These are phyloP conservation scores for Lachancea meyersii DNA, from an alignment of 805 yeast genomes.

Conservation along the genomic window DNA sequence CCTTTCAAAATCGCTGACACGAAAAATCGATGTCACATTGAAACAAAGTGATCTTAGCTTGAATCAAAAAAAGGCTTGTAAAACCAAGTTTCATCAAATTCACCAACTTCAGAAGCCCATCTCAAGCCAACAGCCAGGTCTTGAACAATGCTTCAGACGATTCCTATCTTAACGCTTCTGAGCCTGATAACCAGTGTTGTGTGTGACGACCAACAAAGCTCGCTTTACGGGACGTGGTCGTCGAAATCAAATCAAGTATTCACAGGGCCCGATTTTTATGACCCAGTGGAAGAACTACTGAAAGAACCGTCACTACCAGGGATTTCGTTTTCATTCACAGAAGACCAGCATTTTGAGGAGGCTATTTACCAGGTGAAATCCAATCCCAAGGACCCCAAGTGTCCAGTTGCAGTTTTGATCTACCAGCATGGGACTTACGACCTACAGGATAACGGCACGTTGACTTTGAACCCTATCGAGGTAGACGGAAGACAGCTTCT, in stretches of 20 bases:
- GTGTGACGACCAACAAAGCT: conserved; percentile 9
- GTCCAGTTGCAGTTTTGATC: conserved; percentile 76
- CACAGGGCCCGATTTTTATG: conserved; percentile 95
- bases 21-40: neutral
- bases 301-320: conserved; percentile 97
- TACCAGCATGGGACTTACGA: conserved; percentile 87
- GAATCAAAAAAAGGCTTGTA: neutral
- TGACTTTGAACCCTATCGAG: conserved; percentile 63
- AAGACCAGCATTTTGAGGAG: conserved; percentile 85
- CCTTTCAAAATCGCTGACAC: neutral
- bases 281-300: conserved; percentile 89
- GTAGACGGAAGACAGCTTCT: conserved; percentile 92
- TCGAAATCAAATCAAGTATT: conserved; percentile 90
- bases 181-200: conserved; percentile 3
- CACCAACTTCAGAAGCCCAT: neutral
- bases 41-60: neutral
- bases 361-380: conserved; percentile 75
- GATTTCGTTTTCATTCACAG: conserved; percentile 84
- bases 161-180: conserved; percentile 4
- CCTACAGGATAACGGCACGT: conserved; percentile 55
- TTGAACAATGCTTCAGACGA: neutral
- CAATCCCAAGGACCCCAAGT: conserved; percentile 67
- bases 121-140: neutral
- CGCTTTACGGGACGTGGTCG: conserved; percentile 85
- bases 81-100: conserved; percentile 3